Evolutionary conservation across 768 basidiomycete species (phyloP).

Genomic region (Lactifluus hygrophoroides): DNA sequence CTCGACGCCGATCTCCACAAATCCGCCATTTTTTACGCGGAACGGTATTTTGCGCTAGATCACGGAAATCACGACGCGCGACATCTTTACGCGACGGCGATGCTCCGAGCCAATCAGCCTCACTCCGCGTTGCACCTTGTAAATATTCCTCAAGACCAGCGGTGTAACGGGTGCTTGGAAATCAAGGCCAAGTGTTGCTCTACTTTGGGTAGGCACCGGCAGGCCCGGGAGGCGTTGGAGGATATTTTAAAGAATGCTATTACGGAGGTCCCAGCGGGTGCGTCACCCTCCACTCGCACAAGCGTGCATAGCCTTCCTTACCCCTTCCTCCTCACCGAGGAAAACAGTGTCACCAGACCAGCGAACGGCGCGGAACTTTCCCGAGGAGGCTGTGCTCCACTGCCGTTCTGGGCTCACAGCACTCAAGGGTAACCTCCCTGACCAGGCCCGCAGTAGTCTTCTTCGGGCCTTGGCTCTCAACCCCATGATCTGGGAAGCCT

Average conservation of each 20-base stretch:
- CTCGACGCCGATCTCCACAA: constrained; percentile 71
- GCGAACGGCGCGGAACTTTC: constrained; percentile 48
- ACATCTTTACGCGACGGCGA: constrained; percentile 74
- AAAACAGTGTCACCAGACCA: constrained; percentile 50
- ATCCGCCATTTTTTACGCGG: constrained; percentile 85
- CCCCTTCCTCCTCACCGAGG: neutral
- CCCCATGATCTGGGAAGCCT: constrained; percentile 87
- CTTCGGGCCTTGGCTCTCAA: constrained; percentile 61
- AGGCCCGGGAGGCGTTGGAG: constrained; percentile 67
- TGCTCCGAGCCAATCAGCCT: constrained; percentile 60
- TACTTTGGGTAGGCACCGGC: constrained; percentile 61
- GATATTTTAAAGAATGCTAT: constrained; percentile 44
- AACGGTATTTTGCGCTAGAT: constrained; percentile 70
- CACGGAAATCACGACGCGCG: constrained; percentile 68
- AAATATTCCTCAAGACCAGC: constrained; percentile 47
- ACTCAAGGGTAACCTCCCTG: constrained; percentile 67
- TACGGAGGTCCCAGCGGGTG: constrained; percentile 49
- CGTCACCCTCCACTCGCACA: constrained; percentile 27
- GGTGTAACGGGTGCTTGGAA: constrained; percentile 69
- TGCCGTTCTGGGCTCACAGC: constrained; percentile 75
- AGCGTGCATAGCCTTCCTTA: constrained; percentile 7
- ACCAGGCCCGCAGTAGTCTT: constrained; percentile 65
- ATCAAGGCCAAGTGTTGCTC: constrained; percentile 73
- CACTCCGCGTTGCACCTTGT: constrained; percentile 71
- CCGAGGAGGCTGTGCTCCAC: constrained; percentile 64